Conservation (phyloP, 805 yeast genomes). For the Phaffomyces antillensis region DNA sequence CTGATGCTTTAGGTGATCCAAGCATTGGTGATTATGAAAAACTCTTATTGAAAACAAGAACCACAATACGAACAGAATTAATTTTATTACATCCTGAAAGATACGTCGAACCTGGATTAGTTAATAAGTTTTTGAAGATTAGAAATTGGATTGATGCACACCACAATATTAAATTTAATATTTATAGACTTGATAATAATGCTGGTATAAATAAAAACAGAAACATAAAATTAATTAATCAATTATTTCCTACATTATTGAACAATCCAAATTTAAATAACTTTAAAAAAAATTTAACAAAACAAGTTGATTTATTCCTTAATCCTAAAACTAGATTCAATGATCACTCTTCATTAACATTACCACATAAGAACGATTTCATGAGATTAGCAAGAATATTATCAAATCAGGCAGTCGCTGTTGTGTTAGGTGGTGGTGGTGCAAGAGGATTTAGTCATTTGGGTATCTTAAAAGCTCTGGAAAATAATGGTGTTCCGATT, state of each 20-base stretch:
- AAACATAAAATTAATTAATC: conserved; percentile 2
- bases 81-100: conserved; percentile 79
- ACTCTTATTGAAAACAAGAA: conserved; percentile 61
- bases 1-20: conserved; percentile 72
- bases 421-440: conserved; percentile 97
- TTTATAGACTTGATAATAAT: conserved; percentile 9
- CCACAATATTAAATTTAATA: conserved; percentile 78
- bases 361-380: conserved; percentile 77
- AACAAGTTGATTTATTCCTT: conserved; percentile 30
- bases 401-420: conserved; percentile 89
- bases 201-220: not conserved
- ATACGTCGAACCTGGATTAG: conserved; percentile 77
- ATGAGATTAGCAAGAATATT: conserved; percentile 81
- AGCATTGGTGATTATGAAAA: conserved; percentile 83
- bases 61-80: conserved; percentile 83
- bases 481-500: conserved; percentile 87
- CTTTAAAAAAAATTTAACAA: conserved; percentile 23
- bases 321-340: conserved; percentile 18
- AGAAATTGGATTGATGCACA: conserved; percentile 90
- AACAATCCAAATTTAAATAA: conserved; percentile 13
- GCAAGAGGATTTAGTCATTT: conserved; percentile 91
- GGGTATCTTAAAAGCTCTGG: conserved; percentile 86
- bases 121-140: conserved; percentile 76
- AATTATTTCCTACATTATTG: conserved; percentile 4
- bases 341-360: conserved; percentile 25